Base-by-base conservation (phyloP, 768 basidiomycete species). In the Crepidotus variabilis region DNA sequence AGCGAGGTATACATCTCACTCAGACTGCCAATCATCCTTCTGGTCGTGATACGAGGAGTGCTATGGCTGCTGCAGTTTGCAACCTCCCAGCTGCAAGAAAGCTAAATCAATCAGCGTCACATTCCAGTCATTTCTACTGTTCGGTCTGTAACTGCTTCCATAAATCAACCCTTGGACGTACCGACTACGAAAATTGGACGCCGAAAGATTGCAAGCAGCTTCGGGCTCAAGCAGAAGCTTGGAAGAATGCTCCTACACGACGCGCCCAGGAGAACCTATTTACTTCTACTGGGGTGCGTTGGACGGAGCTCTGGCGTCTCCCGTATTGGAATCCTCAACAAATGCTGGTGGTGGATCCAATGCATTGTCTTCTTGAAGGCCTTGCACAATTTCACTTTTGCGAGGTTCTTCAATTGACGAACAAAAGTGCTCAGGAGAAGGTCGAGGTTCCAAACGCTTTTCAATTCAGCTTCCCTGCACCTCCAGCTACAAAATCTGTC, bases 351-450 rank as follows among this genome's bases (percentile, higher is more conserved):
- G 48, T 62, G 6, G 59, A 62, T 24, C 18, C 32, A 1, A 62
- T 62, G 61, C 61, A 62, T 35, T 51, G 52, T 32, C 50, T 58
- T 20, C 50, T 61, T n/a, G 54, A 56, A 50, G 55, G 55, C 43
- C 52, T 58, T 2, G 52, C 67, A 18, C 53, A 66, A 20, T 58
- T 64, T 45, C 73, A 74, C 49, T 66, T 61, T 50, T 56, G 62
- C 8, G 52, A 61, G 28, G 60, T 61, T 32, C 54, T 61, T 0
- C 28, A 54, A 14, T 52, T 59, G 8, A 55, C 43, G 9, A 43
- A 59, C 18, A 46, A 36, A 6, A 35, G 28, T 14, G 48, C 51
- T 2, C 47, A 51, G 28, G 39, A 1, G 6, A 56, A 58, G 33
- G n/a, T 28, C 16, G 33, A 53, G 33, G 14, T 34, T 20, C 10